Percentiles rank a stretch among this genome's conserved stretches.
These are phyloP conservation scores for Melaleuca alternifolia DNA, from an alignment of 345 rosid genomes.

Conservation along the genomic window DNA sequence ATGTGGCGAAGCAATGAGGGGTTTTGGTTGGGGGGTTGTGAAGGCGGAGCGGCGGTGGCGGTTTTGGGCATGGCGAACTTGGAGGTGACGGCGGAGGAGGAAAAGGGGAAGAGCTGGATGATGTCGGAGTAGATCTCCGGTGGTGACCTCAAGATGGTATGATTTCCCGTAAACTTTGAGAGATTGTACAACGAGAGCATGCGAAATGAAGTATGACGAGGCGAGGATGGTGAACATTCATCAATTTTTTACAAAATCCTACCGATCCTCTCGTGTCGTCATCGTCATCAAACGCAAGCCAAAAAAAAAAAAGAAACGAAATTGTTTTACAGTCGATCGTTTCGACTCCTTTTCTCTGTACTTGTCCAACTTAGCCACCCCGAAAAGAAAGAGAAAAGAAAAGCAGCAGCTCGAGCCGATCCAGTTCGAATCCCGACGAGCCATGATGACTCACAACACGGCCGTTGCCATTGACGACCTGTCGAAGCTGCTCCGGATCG, in stretches of 20 bases:
- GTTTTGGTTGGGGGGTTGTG: neutral
- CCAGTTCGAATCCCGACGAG: neutral
- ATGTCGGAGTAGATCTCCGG: no score
- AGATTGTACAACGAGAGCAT: neutral
- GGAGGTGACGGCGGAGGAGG: neutral
- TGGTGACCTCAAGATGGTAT: no score
- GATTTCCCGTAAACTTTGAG: no score
- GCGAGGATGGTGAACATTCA: neutral
- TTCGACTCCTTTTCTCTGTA: neutral
- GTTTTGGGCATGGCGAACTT: neutral
- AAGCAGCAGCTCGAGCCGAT: neutral
- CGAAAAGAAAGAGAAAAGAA: no score
- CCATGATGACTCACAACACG: slow-evolving; percentile 9
- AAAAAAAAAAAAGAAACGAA: neutral
- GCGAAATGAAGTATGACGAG: neutral
- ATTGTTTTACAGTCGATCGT: neutral
- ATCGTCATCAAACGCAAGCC: neutral
- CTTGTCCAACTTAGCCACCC: neutral
- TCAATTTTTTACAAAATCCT: neutral
- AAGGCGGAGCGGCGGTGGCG: neutral
- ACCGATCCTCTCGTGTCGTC: neutral
- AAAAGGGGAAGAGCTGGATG: neutral
- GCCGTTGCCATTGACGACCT: slow-evolving; percentile 20
- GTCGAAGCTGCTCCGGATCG: slow-evolving; percentile 24
- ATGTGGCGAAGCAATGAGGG: no score